phyloP scores from a whole-genome alignment of 1,284 basidiomycete genomes.

The Cryptococcus neoformans region DNA sequence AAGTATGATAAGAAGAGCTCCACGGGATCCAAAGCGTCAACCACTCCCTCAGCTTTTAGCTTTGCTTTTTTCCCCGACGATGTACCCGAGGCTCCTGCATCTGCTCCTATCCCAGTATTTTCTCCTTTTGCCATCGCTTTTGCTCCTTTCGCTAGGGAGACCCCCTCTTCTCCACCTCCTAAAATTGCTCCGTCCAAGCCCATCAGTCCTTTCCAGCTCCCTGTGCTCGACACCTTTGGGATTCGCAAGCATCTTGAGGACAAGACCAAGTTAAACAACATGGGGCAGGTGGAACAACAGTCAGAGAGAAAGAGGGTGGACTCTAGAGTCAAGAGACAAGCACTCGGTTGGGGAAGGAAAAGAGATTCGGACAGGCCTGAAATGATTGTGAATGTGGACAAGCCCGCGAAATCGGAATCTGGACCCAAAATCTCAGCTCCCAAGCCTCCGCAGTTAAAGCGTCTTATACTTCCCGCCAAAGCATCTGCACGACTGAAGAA shows the following conservation, averaged over 20 bases:
- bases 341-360: conserved; percentile 39
- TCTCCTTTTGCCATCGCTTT: conserved; percentile 23
- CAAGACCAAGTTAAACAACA: neutral
- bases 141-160: conserved; percentile 26
- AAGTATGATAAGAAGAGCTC: conserved; percentile 39
- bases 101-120: neutral
- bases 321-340: conserved; percentile 26
- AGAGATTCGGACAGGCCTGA: conserved; percentile 31
- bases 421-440: neutral
- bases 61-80: conserved; percentile 15
- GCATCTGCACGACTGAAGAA: neutral
- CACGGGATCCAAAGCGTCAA: conserved; percentile 14
- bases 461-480: neutral
- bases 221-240: conserved; percentile 5
- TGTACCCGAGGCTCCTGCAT: conserved; percentile 5
- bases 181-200: conserved; percentile 1
- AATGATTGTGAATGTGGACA: conserved; percentile 9
- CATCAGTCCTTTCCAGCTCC: conserved; percentile 7
- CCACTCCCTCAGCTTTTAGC: conserved; percentile 4
- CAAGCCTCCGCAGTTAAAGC: neutral
- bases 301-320: conserved; percentile 22
- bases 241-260: conserved; percentile 7
- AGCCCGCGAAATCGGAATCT: neutral
- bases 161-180: conserved; percentile 7
- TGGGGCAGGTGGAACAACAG: neutral